These are phyloP conservation scores for Penicillium sp. DNA, from an alignment of 2,329 filamentous ascomycete species.

Conservation along the genomic window DNA sequence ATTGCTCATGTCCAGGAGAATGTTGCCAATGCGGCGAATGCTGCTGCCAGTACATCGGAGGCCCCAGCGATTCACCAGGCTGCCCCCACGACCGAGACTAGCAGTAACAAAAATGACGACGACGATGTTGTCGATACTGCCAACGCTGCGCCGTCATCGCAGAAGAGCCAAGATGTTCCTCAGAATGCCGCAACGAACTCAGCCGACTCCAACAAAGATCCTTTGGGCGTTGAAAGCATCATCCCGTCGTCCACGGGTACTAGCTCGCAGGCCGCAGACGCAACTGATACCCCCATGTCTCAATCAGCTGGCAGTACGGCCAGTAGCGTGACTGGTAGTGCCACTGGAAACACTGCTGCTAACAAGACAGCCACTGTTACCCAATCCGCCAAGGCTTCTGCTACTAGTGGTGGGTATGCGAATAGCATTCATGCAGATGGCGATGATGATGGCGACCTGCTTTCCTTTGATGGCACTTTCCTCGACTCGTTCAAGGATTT, in stretches of 20 bases:
- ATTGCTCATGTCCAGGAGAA: slow-evolving; percentile 6
- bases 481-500: slow-evolving; percentile 14
- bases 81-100: slow-evolving; percentile 1
- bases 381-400: slow-evolving; percentile 3
- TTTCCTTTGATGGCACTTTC: slow-evolving; percentile 10
- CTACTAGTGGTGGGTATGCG: slow-evolving; percentile 4
- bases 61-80: not conserved
- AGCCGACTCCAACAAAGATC: not conserved
- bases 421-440: slow-evolving; percentile 5
- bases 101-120: not conserved
- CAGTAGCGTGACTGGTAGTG: not conserved
- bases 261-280: not conserved
- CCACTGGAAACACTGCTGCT: not conserved
- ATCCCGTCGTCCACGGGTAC: not conserved
- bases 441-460: slow-evolving; percentile 2
- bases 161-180: not conserved
- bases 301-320: not conserved
- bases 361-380: slow-evolving; percentile 10
- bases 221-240: not conserved
- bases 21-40: not conserved
- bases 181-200: not conserved
- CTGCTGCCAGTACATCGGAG: not conserved
- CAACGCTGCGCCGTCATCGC: not conserved
- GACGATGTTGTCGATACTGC: not conserved
- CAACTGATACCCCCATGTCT: not conserved